A percentile compares a stretch with the other conserved stretches of the same genome.
Evolutionary conservation across 192 early-diverging fungal genomes (phyloP).

Genomic region (Backusella sp.): DNA sequence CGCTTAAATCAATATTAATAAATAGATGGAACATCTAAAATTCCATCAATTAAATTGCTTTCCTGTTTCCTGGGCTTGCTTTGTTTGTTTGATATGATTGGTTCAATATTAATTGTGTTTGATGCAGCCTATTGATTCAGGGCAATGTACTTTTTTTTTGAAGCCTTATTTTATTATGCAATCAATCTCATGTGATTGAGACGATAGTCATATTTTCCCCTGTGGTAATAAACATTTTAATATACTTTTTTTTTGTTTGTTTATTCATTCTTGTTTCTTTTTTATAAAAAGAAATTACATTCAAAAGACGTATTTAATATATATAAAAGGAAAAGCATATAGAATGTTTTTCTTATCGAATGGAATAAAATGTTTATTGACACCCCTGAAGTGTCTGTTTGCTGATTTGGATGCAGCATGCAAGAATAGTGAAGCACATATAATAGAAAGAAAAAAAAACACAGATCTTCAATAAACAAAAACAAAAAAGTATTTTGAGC

Average conservation of each 20-base stretch:
- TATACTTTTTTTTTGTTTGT: not conserved
- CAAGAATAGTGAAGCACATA: not conserved
- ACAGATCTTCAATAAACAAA: not conserved
- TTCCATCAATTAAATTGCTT: not conserved
- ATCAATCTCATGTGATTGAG: not conserved
- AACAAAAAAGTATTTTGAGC: not conserved
- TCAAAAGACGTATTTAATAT: not conserved
- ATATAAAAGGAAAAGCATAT: not conserved
- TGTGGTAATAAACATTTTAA: not conserved
- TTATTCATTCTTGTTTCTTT: not conserved
- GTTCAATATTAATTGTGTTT: not conserved
- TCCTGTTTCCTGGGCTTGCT: not conserved
- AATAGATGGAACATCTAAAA: not conserved
- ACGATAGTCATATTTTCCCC: slow-evolving; percentile 5
- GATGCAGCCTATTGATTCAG: not conserved
- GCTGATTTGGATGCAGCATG: not conserved
- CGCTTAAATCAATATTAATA: not conserved
- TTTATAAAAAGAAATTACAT: not conserved
- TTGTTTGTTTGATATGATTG: not conserved
- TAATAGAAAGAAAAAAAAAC: not conserved
- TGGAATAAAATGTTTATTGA: not conserved
- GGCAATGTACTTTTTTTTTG: not conserved
- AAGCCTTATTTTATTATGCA: not conserved
- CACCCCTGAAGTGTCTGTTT: not conserved
- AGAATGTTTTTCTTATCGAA: not conserved